Evolutionary conservation across 768 basidiomycete genomes (phyloP), one percentile per base, ranked within the genome.

Genomic region (Boletus edulis): DNA sequence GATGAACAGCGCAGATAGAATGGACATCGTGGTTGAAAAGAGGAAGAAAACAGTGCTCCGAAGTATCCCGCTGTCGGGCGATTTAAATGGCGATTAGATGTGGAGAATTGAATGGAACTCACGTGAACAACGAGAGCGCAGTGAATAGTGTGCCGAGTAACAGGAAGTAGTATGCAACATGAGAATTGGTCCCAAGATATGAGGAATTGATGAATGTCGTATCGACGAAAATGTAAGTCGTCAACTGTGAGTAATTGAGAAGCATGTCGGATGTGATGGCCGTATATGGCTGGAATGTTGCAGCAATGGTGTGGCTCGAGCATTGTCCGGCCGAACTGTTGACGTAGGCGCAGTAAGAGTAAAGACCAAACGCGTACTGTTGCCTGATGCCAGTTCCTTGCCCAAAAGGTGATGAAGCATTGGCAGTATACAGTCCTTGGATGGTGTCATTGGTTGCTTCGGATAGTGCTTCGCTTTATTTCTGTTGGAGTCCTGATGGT

Each of bases 281-380:
- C 39, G 77, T 73, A 64, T 81, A 87, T n/a, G 91, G 91, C 46
- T 76, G 73, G 68, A 87, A 90, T 53, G 75, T 76, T 59, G 76
- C 72, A 45, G 81, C 88, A 31, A 79, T 68, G 32, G 84, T 81
- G 40, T 77, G 73, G 62, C 84, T 85, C 31, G 84, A 79, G 68
- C 90, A 92, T 46, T 71, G 78, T 27, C 89, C 90, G 31, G 74
- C 75, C 20, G 78, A 77, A 40, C 72, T 69, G 58, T 83, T 80
- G 60, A 86, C 74, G 62, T 85, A 91, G 62, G 79, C 90, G 62
- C 91, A 93, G 67, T 88, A 82, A 18, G 84, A 82, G 72, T 92
- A 93, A 24, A 93, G 75, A n/a, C 91, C 91, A 59, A 87, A 92
- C 55, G 83, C 74, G 73, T 93, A 93, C 55, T 77, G 70, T 67